These are phyloP conservation scores for Saccharomycopsis schoenii DNA, from an alignment of 805 yeast species.

Conservation along the genomic window DNA sequence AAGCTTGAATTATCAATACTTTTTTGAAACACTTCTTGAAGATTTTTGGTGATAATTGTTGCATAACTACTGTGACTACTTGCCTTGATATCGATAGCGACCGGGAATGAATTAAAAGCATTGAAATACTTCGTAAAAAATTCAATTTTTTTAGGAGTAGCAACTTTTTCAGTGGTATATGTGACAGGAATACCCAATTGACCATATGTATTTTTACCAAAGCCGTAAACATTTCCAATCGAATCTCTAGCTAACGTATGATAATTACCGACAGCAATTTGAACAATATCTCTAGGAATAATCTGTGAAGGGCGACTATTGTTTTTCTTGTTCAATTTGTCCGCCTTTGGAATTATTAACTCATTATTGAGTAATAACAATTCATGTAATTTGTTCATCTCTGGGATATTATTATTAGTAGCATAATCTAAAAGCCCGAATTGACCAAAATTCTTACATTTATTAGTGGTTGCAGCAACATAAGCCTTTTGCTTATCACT, in stretches of 20 bases:
- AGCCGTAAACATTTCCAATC: conserved; percentile 65
- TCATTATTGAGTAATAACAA: conserved; percentile 48
- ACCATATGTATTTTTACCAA: conserved; percentile 83
- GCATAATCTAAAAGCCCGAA: conserved; percentile 71
- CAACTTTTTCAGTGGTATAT: conserved; percentile 54
- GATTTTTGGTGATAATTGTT: conserved; percentile 27
- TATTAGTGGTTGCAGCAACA: conserved; percentile 52
- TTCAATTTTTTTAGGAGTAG: conserved; percentile 55
- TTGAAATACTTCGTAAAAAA: conserved; percentile 32
- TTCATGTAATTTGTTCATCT: conserved; percentile 39
- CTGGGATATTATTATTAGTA: conserved; percentile 50
- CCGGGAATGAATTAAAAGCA: conserved; percentile 32
- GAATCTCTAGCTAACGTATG: conserved; percentile 66
- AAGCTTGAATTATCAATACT: conserved; percentile 19
- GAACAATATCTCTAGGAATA: conserved; percentile 35
- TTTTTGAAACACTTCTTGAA: conserved; percentile 25
- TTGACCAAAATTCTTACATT: conserved; percentile 56
- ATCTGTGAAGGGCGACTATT: not conserved
- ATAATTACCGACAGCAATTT: conserved; percentile 63
- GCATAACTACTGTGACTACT: conserved; percentile 59
- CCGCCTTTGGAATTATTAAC: conserved; percentile 16
- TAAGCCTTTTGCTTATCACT: conserved; percentile 52
- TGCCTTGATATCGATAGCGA: conserved; percentile 49
- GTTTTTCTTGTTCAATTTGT: too few relatives aligned
- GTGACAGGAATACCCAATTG: conserved; percentile 67